Percentiles rank a stretch among this genome's conserved stretches.
Conservation (phyloP, 352 stramenopile genomes). For the Detonula confervacea region DNA sequence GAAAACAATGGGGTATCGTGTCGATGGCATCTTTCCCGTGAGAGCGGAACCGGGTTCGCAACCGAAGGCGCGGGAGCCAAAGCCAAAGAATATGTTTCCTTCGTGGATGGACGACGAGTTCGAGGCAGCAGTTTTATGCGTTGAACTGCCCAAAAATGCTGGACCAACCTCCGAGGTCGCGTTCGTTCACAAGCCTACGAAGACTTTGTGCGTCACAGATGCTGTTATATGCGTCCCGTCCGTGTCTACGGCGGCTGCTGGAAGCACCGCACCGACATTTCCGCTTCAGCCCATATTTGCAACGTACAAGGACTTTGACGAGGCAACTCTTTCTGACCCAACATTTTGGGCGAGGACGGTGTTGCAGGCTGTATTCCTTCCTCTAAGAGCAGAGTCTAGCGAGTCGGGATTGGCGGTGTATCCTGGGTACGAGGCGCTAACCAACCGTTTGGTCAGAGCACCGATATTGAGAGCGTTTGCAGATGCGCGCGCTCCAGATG, state of each 20-base stretch:
- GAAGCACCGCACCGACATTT: background rate
- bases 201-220: conserved; percentile 59
- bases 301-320: conserved; percentile 68
- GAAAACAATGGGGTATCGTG: conserved; percentile 60
- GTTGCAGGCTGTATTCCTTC: conserved; percentile 71
- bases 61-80: background rate
- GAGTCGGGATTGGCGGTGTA: conserved; percentile 21
- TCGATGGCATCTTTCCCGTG: conserved; percentile 59
- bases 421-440: conserved; percentile 62
- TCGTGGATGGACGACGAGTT: conserved; percentile 63
- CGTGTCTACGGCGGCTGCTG: too few relatives aligned
- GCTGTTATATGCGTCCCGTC: conserved; percentile 56
- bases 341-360: conserved; percentile 71
- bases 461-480: conserved; percentile 68
- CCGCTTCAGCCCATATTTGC: conserved; percentile 53
- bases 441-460: conserved; percentile 58
- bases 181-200: conserved; percentile 59
- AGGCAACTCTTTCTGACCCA: conserved; percentile 35
- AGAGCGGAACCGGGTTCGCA: conserved; percentile 16
- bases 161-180: conserved; percentile 59
- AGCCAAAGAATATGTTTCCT: conserved; percentile 16
- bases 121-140: conserved; percentile 54
- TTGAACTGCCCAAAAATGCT: conserved; percentile 62
- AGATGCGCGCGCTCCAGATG: conserved; percentile 60
- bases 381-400: conserved; percentile 31